Evolutionary conservation across 2,329 filamentous ascomycete species (phyloP), one percentile per base, ranked within the genome.

Genomic region (Trichoderma breve): DNA sequence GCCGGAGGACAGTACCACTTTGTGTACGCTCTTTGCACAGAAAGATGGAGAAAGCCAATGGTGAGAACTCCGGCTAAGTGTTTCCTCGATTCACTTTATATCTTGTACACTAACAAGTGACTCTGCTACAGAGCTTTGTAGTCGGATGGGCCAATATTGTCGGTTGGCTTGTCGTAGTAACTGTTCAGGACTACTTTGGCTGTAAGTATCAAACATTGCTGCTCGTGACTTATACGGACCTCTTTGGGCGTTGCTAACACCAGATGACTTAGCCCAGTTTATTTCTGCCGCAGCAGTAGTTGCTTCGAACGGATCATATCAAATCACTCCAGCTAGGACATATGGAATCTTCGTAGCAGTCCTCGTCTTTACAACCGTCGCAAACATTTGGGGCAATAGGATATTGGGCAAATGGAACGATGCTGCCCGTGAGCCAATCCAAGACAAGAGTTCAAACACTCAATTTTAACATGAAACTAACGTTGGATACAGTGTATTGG

Each of bases 1-100:
- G 65, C 65, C 2, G 65, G 65, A 47, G 65, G 65, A 18, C 65
- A 68, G 53, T 68, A 68, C n/a, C 65, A 68, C 53, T 68, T 68
- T 47, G 65, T 68, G 7, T 68, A 58, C n/a, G 65, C 65, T 15
- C 65, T 68, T 36, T 68, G 65, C 36, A 60, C 65, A 24, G 65
- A 68, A 32, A 43, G 24, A 60, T 68, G 65, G 65, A 60, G 65
- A 47, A 68, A 32, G 34, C 65, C 65, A 15, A 43, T 68, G 53
- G 65, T 68, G 30, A 24, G 65, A 18, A 30, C 9, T 3, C 11
- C 9, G 61, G 21, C 2, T 21, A 15, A 14, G 2, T 11, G 6
- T 8, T 15, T 24, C 9, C 6, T 4, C 3, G 4, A 28, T 14
- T 28, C 14, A 39, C 6, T 14, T n/a, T 57, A 3, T 12, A 57